Evolutionary conservation across 1,284 basidiomycete species (phyloP), one percentile per base, ranked within the genome.

Genomic region (Microbotryomycetes sp.): DNA sequence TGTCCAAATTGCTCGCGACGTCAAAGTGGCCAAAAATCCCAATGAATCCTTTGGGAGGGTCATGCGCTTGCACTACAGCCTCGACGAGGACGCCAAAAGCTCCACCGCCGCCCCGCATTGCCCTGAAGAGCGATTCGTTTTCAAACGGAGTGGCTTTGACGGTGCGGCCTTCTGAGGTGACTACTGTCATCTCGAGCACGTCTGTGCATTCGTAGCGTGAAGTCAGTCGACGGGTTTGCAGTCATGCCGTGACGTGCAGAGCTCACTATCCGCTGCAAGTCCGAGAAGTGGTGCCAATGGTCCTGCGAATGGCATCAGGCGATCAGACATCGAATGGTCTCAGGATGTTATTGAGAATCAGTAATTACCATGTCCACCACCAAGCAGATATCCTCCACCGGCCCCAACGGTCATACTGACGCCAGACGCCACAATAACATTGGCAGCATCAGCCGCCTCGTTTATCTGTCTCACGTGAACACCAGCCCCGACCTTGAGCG

Each of bases 21-120:
- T 47, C 31, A 16, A 62, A 56, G 4, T 42, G 23, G 19, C 62
- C 65, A 48, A 65, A 60, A 22, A 63, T 53, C 28, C 45, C 68
- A 60, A 65, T 65, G 61, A 54, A 51, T 30, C 57, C 74, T 57
- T 50, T 63, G 31, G 47, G 58, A 32, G 62, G 54, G 2, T 6
- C 19, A 64, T 65, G 54, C 9, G 72, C 67, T 1, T 49, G 26
- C 30, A 68, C 68, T 0, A 68, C 70, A 49, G 72, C 70, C 6
- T 56, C 32, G 47, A 71, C 70, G 2, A 75, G 67, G 7, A 73
- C 58, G 23, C 71, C 74, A 55, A 69, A 70, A 46, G 70, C 70
- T 4, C 62, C 45, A 3, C 74, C 74, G 6, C 62, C 74, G 26
- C 74, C 74, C 3, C 74, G 62, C 3, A 75, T 59, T 1, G 68